Conservation (phyloP, 1,284 basidiomycete genomes). For the Cryptococcus hybrid region DNA sequence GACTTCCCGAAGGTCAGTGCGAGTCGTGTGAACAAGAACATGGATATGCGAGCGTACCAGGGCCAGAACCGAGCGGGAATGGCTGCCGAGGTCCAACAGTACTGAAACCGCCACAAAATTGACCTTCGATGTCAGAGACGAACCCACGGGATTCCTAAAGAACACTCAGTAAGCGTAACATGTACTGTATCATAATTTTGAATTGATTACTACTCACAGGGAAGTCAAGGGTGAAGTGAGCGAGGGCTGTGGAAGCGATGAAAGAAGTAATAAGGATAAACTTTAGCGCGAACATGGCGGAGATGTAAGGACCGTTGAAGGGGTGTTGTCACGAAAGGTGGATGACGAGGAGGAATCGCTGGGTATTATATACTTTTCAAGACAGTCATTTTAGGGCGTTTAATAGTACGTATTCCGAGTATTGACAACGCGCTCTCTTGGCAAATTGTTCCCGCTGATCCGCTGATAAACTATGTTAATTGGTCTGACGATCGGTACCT, state of each 20-base stretch:
- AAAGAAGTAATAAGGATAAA: conserved; percentile 40
- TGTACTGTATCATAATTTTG: not conserved
- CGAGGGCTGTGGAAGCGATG: conserved; percentile 53
- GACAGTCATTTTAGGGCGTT: too few species aligned
- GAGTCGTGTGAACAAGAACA: conserved; percentile 12
- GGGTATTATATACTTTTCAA: too few species aligned
- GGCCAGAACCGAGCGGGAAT: conserved; percentile 63
- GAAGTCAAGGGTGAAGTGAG: conserved; percentile 69
- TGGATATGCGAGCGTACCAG: conserved; percentile 47
- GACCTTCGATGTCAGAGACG: conserved; percentile 58
- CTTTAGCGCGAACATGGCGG: conserved; percentile 12
- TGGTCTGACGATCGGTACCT: too few species aligned
- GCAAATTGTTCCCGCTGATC: too few species aligned
- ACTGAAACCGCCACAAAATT: conserved; percentile 41
- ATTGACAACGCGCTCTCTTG: too few species aligned
- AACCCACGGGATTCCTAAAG: conserved; percentile 55
- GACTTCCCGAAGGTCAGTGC: conserved; percentile 13
- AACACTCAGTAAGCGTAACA: not conserved
- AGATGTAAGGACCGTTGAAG: not conserved
- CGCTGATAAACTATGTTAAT: too few species aligned
- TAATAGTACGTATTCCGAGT: too few species aligned
- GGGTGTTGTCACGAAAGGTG: not conserved
- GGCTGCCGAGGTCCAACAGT: conserved; percentile 56
- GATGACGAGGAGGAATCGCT: too few species aligned
- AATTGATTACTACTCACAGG: conserved; percentile 47